These are phyloP conservation scores for Chlorophyllum brunneum DNA, from an alignment of 768 basidiomycete genomes.

Conservation along the genomic window DNA sequence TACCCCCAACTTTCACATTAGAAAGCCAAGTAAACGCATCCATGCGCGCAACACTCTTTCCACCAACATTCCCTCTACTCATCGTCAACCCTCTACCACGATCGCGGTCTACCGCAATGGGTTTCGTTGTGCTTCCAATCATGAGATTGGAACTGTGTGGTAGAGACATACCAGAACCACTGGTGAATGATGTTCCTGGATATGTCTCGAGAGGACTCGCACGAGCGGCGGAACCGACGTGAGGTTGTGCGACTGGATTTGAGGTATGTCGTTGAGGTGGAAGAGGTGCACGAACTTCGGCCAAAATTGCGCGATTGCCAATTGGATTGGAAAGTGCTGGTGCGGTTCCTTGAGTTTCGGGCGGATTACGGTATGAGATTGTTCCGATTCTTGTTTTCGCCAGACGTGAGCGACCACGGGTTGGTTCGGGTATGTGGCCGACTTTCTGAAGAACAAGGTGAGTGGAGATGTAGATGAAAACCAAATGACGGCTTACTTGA, in stretches of 20 bases:
- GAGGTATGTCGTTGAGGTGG: slow-evolving; percentile 19
- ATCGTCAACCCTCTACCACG: slow-evolving; percentile 36
- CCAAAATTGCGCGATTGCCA: slow-evolving; percentile 62
- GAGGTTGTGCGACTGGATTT: slow-evolving; percentile 27
- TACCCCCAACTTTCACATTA: slow-evolving; percentile 60
- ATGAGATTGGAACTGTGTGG: neutral
- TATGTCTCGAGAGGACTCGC: slow-evolving; percentile 10
- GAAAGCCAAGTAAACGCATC: slow-evolving; percentile 71
- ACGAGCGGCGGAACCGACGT: slow-evolving; percentile 20
- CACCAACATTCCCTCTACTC: slow-evolving; percentile 46
- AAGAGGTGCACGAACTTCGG: slow-evolving; percentile 61
- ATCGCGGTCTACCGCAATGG: slow-evolving; percentile 11
- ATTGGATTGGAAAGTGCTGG: slow-evolving; percentile 64
- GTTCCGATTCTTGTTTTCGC: slow-evolving; percentile 20
- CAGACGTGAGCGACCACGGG: slow-evolving; percentile 27
- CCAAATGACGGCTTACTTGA: slow-evolving; percentile 41
- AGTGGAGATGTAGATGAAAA: slow-evolving; percentile 2
- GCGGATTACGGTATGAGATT: slow-evolving; percentile 57
- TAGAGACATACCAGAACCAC: neutral
- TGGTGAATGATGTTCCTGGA: neutral
- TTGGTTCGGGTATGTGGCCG: slow-evolving; percentile 34
- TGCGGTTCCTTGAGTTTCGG: slow-evolving; percentile 30
- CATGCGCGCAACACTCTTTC: slow-evolving; percentile 48
- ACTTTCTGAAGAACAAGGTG: slow-evolving; percentile 38
- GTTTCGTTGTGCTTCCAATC: neutral